Evolutionary conservation across 2,329 filamentous ascomycete species (phyloP), one percentile per base, ranked within the genome.

Genomic region (Aquanectria penicillioides): DNA sequence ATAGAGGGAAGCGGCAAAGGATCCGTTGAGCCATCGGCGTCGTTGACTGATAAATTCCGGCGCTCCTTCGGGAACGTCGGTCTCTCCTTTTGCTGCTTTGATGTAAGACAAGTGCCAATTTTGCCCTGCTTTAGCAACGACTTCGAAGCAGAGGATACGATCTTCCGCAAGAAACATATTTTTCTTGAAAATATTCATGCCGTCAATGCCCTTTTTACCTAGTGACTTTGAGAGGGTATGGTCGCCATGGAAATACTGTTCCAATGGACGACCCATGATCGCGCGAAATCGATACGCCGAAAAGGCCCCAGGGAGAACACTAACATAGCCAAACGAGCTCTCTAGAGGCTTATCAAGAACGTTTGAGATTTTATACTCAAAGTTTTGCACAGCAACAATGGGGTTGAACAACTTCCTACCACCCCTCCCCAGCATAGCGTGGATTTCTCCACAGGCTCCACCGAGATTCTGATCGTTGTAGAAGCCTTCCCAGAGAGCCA

Each of bases 71-170:
- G 41, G 41, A 6, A 46, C 41, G n/a, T 46, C 41, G n/a, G 41
- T 46, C 18, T 46, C 41, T 33, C 41, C 41, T 13, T 46, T 46
- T n/a, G 41, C 41, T 3, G 41, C 41, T 15, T 46, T 46, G 41
- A 46, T 46, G 17, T 46, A 46, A 22, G 41, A 46, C 7, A 46
- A n/a, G 23, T 46, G 41, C 41, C 41, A 46, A 33, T 46, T 46
- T 12, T 46, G 41, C 17, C 41, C 41, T 6, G 41, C 41, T n/a
- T 46, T 46, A 9, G 41, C 41, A 12, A 46, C 41, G 8, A 46
- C 41, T 12, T 46, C 41, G 12, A 46, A 46, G 18, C 41, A 46
- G 8, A 46, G 41, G 17, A 46, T 46, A 31, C 41, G 26, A 5
- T 46, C 41, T 13, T 46, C 41, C 2, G 41, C 41, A 10, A 46